Base-by-base conservation (phyloP, 352 stramenopile genomes). In the Phytophthora kernoviae region DNA sequence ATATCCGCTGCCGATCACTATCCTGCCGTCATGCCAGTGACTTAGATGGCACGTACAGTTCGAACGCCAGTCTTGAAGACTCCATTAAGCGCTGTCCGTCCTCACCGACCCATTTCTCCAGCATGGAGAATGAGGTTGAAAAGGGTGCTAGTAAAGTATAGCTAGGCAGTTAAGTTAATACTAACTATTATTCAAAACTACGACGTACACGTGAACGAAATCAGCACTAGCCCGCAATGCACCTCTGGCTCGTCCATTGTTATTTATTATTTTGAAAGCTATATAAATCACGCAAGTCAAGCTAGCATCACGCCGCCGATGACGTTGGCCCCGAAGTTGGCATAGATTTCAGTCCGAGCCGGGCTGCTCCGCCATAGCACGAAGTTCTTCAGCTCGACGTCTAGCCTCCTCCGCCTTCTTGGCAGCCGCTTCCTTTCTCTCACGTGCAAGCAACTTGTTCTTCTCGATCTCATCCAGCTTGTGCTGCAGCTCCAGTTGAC, bases 21-120 rank as follows among this genome's bases (percentile, higher is more conserved):
- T 85, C 73, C 3, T 75, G 67, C n/a, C 50, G 62, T 11, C 79
- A 64, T 30, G 73, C 62, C 17, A 81, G 58, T 46, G 59, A 46
- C 27, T 87, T 77, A 0, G 75, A 87, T 48, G 68, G 64, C 42
- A 89, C 79, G 20, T 75, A 63, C 33, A 89, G 83, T 70, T 83
- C 75, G 27, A 87, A 73, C 37, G 68, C 66, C 50, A 93, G 84
- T 60, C 70, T 91, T 22, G 78, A 91, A 54, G 61, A 72, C 14
- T 57, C 64, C 9, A 62, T 72, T 5, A 68, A 77, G 59, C 53
- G 54, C 17, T 40, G 44, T 48, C 32, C 39, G 11, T 70, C 54
- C 8, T 62, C 53, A 17, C 59, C 53, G 21, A 58, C 54, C 5
- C 42, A 73, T 37, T 57, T 43, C 34, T 60, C 34, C 5, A 68